Conservation (phyloP, 192 early-diverging fungal genomes). For the Paraglomus brasilianum region DNA sequence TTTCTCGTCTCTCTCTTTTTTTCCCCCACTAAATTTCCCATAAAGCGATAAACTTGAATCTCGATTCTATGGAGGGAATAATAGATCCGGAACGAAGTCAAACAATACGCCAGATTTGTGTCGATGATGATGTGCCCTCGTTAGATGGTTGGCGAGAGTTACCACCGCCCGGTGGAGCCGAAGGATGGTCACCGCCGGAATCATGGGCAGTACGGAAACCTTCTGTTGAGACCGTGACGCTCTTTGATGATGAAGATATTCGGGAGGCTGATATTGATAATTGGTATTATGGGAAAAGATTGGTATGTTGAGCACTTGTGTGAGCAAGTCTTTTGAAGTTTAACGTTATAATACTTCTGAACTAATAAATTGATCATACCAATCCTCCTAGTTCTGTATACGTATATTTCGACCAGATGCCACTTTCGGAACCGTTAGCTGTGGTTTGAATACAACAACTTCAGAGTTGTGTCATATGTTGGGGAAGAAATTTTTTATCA, state of each 20-base stretch:
- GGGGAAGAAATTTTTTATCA: constrained; percentile 80
- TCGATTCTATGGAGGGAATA: no score
- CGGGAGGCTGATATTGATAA: constrained; percentile 35
- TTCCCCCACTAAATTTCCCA: no score
- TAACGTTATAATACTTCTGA: no score
- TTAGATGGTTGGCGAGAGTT: not conserved
- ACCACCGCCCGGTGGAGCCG: constrained; percentile 23
- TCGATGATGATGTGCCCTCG: no score
- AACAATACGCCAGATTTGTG: no score
- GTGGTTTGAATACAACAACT: constrained; percentile 65
- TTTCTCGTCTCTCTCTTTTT: not conserved
- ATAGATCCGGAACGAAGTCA: no score
- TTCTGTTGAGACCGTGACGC: constrained; percentile 33
- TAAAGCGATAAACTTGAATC: no score
- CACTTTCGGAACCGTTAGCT: constrained; percentile 79
- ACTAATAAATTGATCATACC: no score
- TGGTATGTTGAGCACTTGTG: constrained; percentile 17
- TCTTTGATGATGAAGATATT: constrained; percentile 38
- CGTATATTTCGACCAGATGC: constrained; percentile 77
- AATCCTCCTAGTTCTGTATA: constrained; percentile 53
- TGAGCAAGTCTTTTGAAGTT: constrained; percentile 15
- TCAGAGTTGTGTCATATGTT: constrained; percentile 72
- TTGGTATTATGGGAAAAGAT: constrained; percentile 28
- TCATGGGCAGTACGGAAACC: constrained; percentile 67
- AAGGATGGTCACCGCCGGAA: constrained; percentile 66